phyloP scores from a whole-genome alignment of 2,329 filamentous ascomycete species.

The Aspergillus clavatus region DNA sequence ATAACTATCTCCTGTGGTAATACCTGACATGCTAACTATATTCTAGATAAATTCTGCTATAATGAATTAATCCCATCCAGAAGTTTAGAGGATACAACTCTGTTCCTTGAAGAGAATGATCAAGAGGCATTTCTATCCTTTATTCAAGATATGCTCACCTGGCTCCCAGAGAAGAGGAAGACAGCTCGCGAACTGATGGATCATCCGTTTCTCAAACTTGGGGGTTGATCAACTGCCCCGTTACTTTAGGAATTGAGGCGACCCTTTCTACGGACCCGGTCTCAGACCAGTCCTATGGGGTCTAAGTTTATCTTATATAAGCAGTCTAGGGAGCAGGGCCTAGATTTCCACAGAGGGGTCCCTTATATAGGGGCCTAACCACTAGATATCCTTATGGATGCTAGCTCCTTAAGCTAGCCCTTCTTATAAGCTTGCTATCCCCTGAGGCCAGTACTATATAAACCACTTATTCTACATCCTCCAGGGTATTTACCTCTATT shows the following conservation, averaged over 20 bases:
- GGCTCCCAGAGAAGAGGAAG: conserved; percentile 32
- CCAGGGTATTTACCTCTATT: too few relatives aligned
- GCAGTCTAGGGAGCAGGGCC: too few relatives aligned
- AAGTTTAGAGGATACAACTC: conserved; percentile 20
- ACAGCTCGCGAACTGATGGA: conserved; percentile 34
- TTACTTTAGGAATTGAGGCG: background rate
- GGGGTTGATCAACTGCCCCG: background rate
- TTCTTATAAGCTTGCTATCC: too few relatives aligned
- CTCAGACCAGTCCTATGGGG: too few relatives aligned
- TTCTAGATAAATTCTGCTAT: conserved; percentile 21
- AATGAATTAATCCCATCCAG: conserved; percentile 18
- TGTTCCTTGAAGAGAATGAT: conserved; percentile 26
- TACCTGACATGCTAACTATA: conserved; percentile 9
- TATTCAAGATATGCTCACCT: conserved; percentile 31
- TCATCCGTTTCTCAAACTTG: conserved; percentile 29
- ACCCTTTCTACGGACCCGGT: background rate
- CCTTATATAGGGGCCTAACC: too few relatives aligned
- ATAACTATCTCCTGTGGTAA: background rate
- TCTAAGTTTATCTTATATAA: too few relatives aligned
- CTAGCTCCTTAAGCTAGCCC: too few relatives aligned
- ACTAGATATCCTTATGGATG: too few relatives aligned
- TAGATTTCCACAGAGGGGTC: too few relatives aligned
- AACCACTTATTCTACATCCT: too few relatives aligned
- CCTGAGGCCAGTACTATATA: too few relatives aligned
- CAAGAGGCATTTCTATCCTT: conserved; percentile 31